These are phyloP conservation scores for Silene uniflora DNA, from an alignment of 148 eudicot genomes.

Conservation along the genomic window DNA sequence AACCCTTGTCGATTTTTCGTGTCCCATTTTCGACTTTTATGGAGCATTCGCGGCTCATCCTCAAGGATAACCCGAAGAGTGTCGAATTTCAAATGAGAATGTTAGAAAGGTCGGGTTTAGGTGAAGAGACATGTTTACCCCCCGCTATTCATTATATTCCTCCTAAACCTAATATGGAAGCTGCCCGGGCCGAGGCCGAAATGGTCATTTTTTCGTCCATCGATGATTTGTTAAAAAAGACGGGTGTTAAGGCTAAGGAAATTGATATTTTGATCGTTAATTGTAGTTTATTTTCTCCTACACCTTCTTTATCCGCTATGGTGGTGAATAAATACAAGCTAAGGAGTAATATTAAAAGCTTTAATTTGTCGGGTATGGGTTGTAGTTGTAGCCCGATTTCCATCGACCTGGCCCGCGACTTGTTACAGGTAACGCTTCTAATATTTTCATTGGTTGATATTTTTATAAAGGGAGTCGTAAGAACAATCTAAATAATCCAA, in stretches of 20 bases:
- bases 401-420: conserved; percentile 57
- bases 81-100: conserved; percentile 39
- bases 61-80: conserved; percentile 27
- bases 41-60: conserved; percentile 29
- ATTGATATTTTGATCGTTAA: conserved; percentile 30
- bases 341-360: conserved; percentile 46
- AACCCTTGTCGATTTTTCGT: conserved; percentile 20
- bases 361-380: conserved; percentile 73
- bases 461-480: no score
- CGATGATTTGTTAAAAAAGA: conserved; percentile 44
- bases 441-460: no score
- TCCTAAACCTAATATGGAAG: conserved; percentile 68
- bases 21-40: conserved; percentile 38
- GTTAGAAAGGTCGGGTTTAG: conserved; percentile 32
- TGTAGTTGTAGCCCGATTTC: conserved; percentile 67
- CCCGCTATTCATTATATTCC: conserved; percentile 70
- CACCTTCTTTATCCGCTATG: conserved; percentile 76
- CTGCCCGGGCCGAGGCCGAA: conserved; percentile 61
- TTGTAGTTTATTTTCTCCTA: conserved; percentile 65
- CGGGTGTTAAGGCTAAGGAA: conserved; percentile 31
- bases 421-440: conserved; percentile 44
- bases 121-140: conserved; percentile 32
- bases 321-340: conserved; percentile 63
- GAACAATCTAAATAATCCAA: no score
- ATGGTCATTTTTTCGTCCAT: conserved; percentile 51